Percentiles rank a stretch among this genome's conserved stretches.
phyloP scores from a whole-genome alignment of 176 grass and related monocot genomes.

The Leersia perrieri region DNA sequence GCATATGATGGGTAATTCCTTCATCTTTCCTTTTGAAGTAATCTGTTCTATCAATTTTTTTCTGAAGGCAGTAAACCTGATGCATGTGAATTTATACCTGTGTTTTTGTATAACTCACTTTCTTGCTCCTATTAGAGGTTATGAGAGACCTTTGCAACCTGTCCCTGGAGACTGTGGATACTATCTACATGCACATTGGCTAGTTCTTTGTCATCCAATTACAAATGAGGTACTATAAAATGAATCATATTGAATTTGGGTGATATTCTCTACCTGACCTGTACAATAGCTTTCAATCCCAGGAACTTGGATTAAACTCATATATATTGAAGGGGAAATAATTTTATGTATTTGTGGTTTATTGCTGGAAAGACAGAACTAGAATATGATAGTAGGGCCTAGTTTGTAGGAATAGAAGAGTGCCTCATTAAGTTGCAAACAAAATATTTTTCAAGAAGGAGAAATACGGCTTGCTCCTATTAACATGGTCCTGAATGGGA shows the following conservation, averaged over 20 bases:
- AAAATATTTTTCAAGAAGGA: not conserved
- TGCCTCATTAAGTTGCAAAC: not conserved
- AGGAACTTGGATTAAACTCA: not conserved
- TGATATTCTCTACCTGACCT: not conserved
- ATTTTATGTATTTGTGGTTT: not conserved
- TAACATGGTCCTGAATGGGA: not conserved
- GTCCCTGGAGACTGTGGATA: constrained; percentile 94
- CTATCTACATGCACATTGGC: constrained; percentile 78
- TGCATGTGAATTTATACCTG: not conserved
- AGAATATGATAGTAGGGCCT: not conserved
- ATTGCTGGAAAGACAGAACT: constrained; percentile 1
- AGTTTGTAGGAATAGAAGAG: not conserved
- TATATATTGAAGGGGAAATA: not conserved
- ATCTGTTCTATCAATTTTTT: too few species aligned
- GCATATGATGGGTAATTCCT: constrained; percentile 76
- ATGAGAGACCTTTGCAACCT: constrained; percentile 65
- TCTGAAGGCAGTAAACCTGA: not conserved
- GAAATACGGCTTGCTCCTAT: not conserved
- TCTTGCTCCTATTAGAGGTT: constrained; percentile 55
- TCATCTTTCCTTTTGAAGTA: constrained; percentile 9
- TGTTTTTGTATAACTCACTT: constrained; percentile 13
- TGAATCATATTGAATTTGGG: not conserved
- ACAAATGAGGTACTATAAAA: constrained; percentile 56
- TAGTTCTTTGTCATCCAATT: constrained; percentile 73
- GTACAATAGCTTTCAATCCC: not conserved